phyloP scores from a whole-genome alignment of 192 early-diverging fungal species.

The Coemansia sp. region DNA sequence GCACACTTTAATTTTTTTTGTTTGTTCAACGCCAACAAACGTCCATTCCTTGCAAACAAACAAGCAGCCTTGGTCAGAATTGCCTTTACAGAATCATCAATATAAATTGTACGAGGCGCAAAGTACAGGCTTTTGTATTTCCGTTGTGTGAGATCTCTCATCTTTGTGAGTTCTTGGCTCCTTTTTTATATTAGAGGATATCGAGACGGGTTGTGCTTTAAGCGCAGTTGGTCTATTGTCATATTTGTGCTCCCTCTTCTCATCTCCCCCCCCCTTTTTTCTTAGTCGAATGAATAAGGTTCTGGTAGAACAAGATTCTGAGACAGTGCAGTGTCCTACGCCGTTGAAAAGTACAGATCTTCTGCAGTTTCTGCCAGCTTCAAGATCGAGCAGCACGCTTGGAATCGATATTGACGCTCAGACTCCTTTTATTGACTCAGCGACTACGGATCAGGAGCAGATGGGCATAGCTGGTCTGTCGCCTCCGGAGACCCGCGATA shows the following conservation, averaged over 20 bases:
- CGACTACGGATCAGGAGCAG: slow-evolving; percentile 6
- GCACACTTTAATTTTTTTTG: neutral
- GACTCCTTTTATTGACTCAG: neutral
- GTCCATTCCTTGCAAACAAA: neutral
- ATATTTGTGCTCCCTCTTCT: neutral
- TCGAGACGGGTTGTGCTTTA: neutral
- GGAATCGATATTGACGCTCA: slow-evolving; percentile 12
- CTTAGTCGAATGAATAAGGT: slow-evolving; percentile 4
- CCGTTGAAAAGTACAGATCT: slow-evolving; percentile 1
- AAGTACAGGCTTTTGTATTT: neutral
- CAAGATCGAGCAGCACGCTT: slow-evolving; percentile 9
- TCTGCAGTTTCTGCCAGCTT: slow-evolving; percentile 4
- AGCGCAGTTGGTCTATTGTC: slow-evolving; percentile 5
- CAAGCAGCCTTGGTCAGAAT: neutral
- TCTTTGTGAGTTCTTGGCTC: neutral
- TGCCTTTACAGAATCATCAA: neutral
- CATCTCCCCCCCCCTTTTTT: neutral
- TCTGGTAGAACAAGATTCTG: neutral
- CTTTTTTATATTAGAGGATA: neutral
- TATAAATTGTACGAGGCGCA: too few relatives aligned
- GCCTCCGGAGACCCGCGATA: slow-evolving; percentile 24
- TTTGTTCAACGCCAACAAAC: neutral
- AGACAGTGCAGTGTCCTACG: slow-evolving; percentile 6
- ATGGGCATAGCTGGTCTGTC: slow-evolving; percentile 22
- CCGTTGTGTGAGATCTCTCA: slow-evolving; percentile 7